Base-by-base conservation (phyloP, 2,329 filamentous ascomycete species). In the Emericellopsis cladophorae region DNA sequence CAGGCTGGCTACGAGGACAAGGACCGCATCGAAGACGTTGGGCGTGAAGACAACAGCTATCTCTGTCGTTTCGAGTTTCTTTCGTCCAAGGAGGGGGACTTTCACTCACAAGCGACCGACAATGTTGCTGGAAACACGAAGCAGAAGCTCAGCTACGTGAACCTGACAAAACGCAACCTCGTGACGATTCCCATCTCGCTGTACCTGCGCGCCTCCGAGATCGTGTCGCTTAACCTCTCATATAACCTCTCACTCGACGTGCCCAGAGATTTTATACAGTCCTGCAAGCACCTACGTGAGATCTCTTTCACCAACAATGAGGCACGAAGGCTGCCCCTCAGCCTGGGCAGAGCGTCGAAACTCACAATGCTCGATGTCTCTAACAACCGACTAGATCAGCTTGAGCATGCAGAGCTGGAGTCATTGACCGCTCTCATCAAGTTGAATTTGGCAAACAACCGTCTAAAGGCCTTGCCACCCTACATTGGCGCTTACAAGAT, bases 281-380 rank as follows among this genome's bases (percentile, higher is more conserved):
- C 86, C 23, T 98, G 92, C 62, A 79, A 82, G 50, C 88, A 90
- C 53, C 67, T 98, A 16, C 79, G 90, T 39, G 92, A 98, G 58
- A 92, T 98, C 68, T 95, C 93, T 54, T 98, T 84, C 60, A 88
- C 85, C 50, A 90, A 88, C 55, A 96, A 96, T 52, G 92, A 98
- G 58, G 86, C 89, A 3, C 80, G 84, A 58, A 81, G 82, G 52
- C 66, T 98, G 21, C 92, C 92, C 4, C 74, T 80, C 7, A 95
- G 89, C 57, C 71, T 98, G 40, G 80, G 84, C 47, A 71, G 89
- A 50, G 90, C 92, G 22, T 79, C 68, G 47, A 80, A 79, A 46
- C 68, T 98, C 51, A 95, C 87, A 0, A 89, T 87, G 53, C 72
- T 98, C 45, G 92, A 98, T 56, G 81, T 95, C 4, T 95, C 90